Base-by-base conservation (phyloP, 352 stramenopile species). In the Globisporangium iwayamae region DNA sequence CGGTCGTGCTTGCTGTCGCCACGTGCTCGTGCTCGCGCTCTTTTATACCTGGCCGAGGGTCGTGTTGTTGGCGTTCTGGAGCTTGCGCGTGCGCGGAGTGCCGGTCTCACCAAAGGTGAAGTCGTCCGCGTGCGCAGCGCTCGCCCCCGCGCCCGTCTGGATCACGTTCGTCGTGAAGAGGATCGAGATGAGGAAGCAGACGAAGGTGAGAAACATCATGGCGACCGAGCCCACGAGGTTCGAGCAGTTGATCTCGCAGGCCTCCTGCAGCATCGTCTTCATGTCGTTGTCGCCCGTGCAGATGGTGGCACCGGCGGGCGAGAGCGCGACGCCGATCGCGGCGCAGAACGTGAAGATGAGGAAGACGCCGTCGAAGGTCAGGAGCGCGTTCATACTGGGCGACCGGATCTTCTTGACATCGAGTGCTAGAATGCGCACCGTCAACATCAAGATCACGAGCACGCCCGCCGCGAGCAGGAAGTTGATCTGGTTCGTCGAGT, bases 221-320 rank as follows among this genome's bases (percentile, higher is more conserved):
- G 78, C 69, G 32, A 88, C 69, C 13, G 79, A 70, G 18, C 75
- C 74, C 30, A 90, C 65, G 30, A 89, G 70, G 58, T 85, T 79
- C 20, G 72, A 75, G 69, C 81, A 90, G 64, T 74, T 73, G 70
- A 90, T 83, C n/a, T 79, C 72, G 62, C 81, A 90, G 28, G 81
- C 76, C 58, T 90, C 75, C 59, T 90, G 61, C 50, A 90, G 64
- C 38, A 86, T 59, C 16, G 54, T 69, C 71, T 78, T 63, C 43
- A 84, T 68, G 52, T 83, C 78, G 46, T 75, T 72, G 22, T 71
- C 66, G 46, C 72, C 76, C 3, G 80, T 81, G 76, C 81, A 90
- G 11, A 89, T 72, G 1, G 81, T 71, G 41, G 75, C 79, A 2
- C 72, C 81, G 0, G 86, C 72, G 2, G 81, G 79, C 38, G 79